Percentiles rank a stretch among this genome's conserved stretches.
Conservation (phyloP, 73 alveolate genomes). For the Tetrahymena thermophila region DNA sequence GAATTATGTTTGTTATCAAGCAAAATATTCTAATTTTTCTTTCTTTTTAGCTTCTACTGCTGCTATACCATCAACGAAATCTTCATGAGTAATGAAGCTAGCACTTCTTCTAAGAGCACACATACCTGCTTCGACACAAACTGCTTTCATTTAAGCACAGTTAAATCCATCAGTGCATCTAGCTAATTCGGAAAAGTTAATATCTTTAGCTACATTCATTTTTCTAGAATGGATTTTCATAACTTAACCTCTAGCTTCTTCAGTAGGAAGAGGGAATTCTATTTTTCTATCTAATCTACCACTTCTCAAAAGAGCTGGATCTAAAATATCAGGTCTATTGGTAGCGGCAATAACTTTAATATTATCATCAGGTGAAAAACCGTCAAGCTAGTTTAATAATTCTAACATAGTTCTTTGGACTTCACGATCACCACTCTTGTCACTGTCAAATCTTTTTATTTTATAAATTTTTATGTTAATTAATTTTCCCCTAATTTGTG, state of each 20-base stretch:
- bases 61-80: conserved; percentile 42
- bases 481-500: too few relatives aligned
- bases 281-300: conserved; percentile 99
- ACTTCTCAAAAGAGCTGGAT: conserved; percentile 99
- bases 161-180: conserved; percentile 45
- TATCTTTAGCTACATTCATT: conserved; percentile 95
- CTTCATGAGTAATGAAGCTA: conserved; percentile 39
- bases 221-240: conserved; percentile 98
- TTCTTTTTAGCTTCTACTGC: conserved; percentile 44
- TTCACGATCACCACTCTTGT: conserved; percentile 95
- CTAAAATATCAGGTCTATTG: conserved; percentile 98
- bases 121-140: conserved; percentile 51
- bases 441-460: conserved; percentile 40
- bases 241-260: conserved; percentile 97
- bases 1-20: conserved; percentile 1
- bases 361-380: conserved; percentile 88
- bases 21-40: conserved; percentile 38
- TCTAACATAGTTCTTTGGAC: conserved; percentile 99
- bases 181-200: conserved; percentile 34
- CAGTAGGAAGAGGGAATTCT: conserved; percentile 99
- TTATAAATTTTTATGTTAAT: background rate
- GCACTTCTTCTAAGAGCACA: conserved; percentile 42
- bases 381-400: conserved; percentile 97
- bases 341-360: conserved; percentile 80
- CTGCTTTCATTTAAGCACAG: conserved; percentile 44